Percentiles rank a stretch among this genome's conserved stretches.
phyloP scores from a whole-genome alignment of 1,139 yeast species.

The Yamadazyma mexicana region DNA sequence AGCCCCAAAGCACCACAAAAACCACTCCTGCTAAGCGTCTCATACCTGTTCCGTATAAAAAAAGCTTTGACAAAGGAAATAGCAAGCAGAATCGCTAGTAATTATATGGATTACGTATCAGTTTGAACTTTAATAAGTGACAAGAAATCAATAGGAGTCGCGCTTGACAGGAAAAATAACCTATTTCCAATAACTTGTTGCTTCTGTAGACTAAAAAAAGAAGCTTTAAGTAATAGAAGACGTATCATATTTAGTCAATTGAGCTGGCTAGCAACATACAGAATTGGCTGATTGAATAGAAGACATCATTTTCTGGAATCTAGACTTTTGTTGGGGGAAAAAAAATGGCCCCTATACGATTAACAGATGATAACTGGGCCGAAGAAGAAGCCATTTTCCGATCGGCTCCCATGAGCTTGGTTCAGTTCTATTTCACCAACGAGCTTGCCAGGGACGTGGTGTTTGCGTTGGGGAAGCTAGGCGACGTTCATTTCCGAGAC shows the following conservation, averaged over 20 bases:
- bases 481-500: conserved; percentile 87
- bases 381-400: conserved; percentile 39
- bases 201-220: background rate
- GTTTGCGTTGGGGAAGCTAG: conserved; percentile 75
- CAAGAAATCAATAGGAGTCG: too few relatives aligned
- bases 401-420: conserved; percentile 93
- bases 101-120: too few relatives aligned
- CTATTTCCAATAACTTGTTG: background rate
- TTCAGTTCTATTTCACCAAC: conserved; percentile 88
- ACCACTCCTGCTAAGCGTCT: too few relatives aligned
- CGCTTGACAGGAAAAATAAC: too few relatives aligned
- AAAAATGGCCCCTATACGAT: conserved; percentile 11
- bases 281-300: too few relatives aligned
- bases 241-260: background rate
- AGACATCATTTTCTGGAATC: too few relatives aligned
- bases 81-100: too few relatives aligned
- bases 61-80: too few relatives aligned
- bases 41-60: too few relatives aligned
- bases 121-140: too few relatives aligned
- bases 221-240: too few relatives aligned
- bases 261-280: background rate
- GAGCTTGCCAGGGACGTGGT: conserved; percentile 90
- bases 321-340: too few relatives aligned
- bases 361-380: conserved; percentile 7
- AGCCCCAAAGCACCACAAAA: background rate